Percentiles rank a stretch among this genome's conserved stretches.
Evolutionary conservation across 108 stramenopile species (phyloP).

Genomic region (Cyclotella atomus): DNA sequence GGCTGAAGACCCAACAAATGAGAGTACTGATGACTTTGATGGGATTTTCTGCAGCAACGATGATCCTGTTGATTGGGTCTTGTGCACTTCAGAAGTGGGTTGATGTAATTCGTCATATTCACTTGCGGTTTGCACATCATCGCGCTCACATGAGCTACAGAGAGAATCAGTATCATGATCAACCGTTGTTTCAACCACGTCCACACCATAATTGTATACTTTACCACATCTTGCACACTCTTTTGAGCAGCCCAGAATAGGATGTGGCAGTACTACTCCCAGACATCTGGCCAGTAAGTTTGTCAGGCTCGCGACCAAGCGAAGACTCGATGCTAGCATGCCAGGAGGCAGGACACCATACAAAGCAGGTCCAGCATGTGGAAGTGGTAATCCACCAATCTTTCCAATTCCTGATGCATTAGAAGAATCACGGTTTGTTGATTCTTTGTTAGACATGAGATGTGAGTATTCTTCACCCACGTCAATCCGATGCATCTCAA

Average conservation of each 20-base stretch:
- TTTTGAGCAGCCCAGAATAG: slow-evolving; percentile 52
- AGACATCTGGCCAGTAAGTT: slow-evolving; percentile 73
- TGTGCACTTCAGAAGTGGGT: background rate
- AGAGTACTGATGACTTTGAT: slow-evolving; percentile 25
- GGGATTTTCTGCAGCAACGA: background rate
- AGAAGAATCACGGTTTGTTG: slow-evolving; percentile 11
- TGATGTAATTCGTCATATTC: background rate
- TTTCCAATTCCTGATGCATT: slow-evolving; percentile 77
- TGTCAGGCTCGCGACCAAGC: slow-evolving; percentile 76
- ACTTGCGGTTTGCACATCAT: background rate
- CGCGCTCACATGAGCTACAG: slow-evolving; percentile 8
- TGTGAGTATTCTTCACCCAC: slow-evolving; percentile 56
- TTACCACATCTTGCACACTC: slow-evolving; percentile 26
- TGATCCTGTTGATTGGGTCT: background rate
- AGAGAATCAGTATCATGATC: slow-evolving; percentile 13
- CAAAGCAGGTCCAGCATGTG: slow-evolving; percentile 82
- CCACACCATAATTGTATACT: slow-evolving; percentile 19
- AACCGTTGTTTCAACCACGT: slow-evolving; percentile 20
- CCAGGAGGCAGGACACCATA: slow-evolving; percentile 75
- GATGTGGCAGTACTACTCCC: slow-evolving; percentile 81
- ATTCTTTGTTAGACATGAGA: background rate
- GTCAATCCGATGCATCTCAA: slow-evolving; percentile 77
- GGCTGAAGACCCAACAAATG: slow-evolving; percentile 43
- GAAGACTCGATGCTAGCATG: slow-evolving; percentile 72
- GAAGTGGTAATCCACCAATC: slow-evolving; percentile 77